phyloP scores from a whole-genome alignment of 495 filamentous ascomycete species.

The Extremus antarcticus region DNA sequence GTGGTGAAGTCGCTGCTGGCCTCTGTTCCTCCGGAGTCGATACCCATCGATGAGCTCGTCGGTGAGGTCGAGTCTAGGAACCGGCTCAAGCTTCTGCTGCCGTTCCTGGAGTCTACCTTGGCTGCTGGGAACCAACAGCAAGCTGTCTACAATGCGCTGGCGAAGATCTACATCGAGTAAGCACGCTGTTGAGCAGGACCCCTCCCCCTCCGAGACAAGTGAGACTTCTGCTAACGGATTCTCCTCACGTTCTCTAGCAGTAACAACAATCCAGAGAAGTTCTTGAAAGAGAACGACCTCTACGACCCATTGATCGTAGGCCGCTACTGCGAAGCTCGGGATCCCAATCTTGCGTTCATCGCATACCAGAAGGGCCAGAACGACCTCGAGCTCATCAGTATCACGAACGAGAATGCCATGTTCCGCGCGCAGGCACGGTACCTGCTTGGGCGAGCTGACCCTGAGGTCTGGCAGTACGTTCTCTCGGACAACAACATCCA shows the following conservation, averaged over 20 bases:
- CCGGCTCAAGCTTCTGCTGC: slow-evolving; percentile 86
- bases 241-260: no score
- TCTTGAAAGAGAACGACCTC: slow-evolving; percentile 94
- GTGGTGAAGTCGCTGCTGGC: slow-evolving; percentile 91
- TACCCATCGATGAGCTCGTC: slow-evolving; percentile 95
- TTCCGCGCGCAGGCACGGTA: slow-evolving; percentile 95
- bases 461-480: slow-evolving; percentile 89
- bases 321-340: slow-evolving; percentile 98
- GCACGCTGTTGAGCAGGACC: no score
- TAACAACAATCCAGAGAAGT: slow-evolving; percentile 98
- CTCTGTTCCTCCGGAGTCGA: slow-evolving; percentile 70
- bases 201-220: no score
- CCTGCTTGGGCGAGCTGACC: slow-evolving; percentile 78
- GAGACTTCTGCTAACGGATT: no score
- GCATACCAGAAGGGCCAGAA: slow-evolving; percentile 95
- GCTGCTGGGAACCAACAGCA: slow-evolving; percentile 91
- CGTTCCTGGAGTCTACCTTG: slow-evolving; percentile 90
- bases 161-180: slow-evolving; percentile 99
- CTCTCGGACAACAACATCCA: slow-evolving; percentile 92
- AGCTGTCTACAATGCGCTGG: slow-evolving; percentile 94
- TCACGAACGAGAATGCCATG: slow-evolving; percentile 97
- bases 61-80: slow-evolving; percentile 90
- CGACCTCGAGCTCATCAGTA: slow-evolving; percentile 90
- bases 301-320: slow-evolving; percentile 90
- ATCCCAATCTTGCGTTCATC: slow-evolving; percentile 93